Conservation (phyloP, 2,329 filamentous ascomycete species). For the Cryphonectria carpinicola region DNA sequence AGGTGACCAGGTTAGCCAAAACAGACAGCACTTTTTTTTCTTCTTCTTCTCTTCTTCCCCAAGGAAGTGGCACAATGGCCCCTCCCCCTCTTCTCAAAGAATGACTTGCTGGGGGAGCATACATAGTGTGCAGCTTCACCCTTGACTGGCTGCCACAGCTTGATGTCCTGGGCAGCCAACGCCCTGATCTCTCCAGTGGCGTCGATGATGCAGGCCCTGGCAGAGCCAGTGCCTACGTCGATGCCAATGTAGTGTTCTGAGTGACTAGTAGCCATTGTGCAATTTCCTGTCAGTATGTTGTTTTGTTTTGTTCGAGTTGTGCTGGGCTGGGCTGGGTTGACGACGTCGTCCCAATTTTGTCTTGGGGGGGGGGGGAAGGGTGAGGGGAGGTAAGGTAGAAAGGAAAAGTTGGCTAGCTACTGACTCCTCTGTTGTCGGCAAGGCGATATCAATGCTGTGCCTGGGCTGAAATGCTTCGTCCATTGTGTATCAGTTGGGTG, state of each 20-base stretch:
- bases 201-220: constrained; percentile 94
- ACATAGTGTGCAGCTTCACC: constrained; percentile 63
- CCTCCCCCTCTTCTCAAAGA: neutral
- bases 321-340: neutral
- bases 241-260: constrained; percentile 77
- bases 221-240: constrained; percentile 95
- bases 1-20: neutral
- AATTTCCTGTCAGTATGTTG: constrained; percentile 10
- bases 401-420: constrained; percentile 5
- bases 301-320: neutral
- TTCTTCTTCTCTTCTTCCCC: no score
- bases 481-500: constrained; percentile 4
- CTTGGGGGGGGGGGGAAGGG: neutral
- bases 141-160: constrained; percentile 76
- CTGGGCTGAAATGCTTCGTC: constrained; percentile 13
- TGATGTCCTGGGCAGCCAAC: constrained; percentile 74
- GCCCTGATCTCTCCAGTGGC: constrained; percentile 84
- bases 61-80: neutral
- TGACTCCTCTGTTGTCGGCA: constrained; percentile 29
- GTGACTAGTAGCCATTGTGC: constrained; percentile 19
- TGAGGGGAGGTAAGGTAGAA: neutral
- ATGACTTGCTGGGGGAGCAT: constrained; percentile 35
- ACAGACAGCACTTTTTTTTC: neutral
- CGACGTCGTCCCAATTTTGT: neutral
- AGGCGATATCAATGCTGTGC: constrained; percentile 16